Percentiles rank a stretch among this genome's conserved stretches.
Evolutionary conservation across 2,329 filamentous ascomycete species (phyloP).

Genomic region (Coniella lustricola): DNA sequence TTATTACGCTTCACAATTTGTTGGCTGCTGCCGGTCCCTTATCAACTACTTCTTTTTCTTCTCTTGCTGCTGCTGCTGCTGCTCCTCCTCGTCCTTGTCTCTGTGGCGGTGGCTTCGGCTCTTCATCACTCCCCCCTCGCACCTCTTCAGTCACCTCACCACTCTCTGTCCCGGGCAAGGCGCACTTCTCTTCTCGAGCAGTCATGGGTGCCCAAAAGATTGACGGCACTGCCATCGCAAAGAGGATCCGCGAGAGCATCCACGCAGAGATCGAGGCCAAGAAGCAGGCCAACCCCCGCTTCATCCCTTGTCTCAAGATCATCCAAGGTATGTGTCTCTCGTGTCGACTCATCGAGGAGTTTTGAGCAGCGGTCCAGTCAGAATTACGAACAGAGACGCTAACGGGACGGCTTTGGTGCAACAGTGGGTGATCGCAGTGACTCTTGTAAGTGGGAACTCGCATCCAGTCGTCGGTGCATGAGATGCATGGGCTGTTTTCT

Average conservation of each 20-base stretch:
- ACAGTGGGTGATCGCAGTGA: constrained; percentile 87
- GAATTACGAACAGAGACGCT: not conserved
- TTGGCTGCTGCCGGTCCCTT: not conserved
- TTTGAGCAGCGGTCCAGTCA: no score
- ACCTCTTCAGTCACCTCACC: not conserved
- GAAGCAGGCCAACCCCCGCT: constrained; percentile 78
- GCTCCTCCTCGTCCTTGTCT: not conserved
- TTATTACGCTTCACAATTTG: constrained; percentile 6
- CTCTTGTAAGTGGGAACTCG: constrained; percentile 58
- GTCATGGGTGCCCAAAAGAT: constrained; percentile 85
- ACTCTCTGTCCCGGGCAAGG: constrained; percentile 5
- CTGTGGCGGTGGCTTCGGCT: not conserved
- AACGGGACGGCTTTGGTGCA: constrained; percentile 7
- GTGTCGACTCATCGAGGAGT: not conserved
- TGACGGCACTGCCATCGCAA: constrained; percentile 92
- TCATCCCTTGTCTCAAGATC: constrained; percentile 85
- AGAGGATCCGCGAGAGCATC: constrained; percentile 77
- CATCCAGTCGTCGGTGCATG: not conserved
- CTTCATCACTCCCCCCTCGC: constrained; percentile 2
- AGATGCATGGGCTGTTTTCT: constrained; percentile 15
- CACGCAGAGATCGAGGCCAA: constrained; percentile 72
- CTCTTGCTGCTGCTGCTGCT: no score
- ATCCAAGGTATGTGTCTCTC: constrained; percentile 65
- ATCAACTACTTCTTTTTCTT: not conserved
- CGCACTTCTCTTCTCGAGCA: constrained; percentile 40